Percentiles rank a stretch among this genome's conserved stretches.
These are phyloP conservation scores for Podaxis sp. DNA, from an alignment of 768 basidiomycete genomes.

Conservation along the genomic window DNA sequence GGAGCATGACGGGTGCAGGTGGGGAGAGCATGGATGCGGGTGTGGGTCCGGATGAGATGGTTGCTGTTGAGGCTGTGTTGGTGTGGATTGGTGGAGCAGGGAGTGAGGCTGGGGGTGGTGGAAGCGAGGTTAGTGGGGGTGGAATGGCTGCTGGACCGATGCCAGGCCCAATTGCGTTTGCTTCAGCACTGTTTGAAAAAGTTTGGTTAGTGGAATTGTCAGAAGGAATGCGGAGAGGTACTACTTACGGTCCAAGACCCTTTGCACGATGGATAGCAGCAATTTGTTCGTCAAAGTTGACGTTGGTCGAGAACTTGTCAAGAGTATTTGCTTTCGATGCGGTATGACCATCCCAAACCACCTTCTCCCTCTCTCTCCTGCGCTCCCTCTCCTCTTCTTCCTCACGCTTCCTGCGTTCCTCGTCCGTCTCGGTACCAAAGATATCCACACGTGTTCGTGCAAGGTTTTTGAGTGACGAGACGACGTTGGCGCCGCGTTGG, in stretches of 20 bases:
- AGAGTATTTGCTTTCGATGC: slow-evolving; percentile 88
- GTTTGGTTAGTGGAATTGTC: slow-evolving; percentile 10
- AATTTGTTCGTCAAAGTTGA: slow-evolving; percentile 97
- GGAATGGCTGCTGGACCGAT: slow-evolving; percentile 80
- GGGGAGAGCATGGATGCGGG: slow-evolving; percentile 70
- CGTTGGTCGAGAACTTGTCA: slow-evolving; percentile 89
- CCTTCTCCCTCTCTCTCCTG: slow-evolving; percentile 87
- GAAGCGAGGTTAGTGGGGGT: slow-evolving; percentile 58
- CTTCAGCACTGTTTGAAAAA: slow-evolving; percentile 50
- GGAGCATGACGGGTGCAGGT: slow-evolving; percentile 69
- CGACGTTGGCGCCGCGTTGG: slow-evolving; percentile 89
- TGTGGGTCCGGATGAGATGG: slow-evolving; percentile 88
- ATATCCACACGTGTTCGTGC: slow-evolving; percentile 96
- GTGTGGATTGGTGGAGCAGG: slow-evolving; percentile 61
- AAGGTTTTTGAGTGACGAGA: slow-evolving; percentile 87
- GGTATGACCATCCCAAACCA: slow-evolving; percentile 98
- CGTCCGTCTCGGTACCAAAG: slow-evolving; percentile 92
- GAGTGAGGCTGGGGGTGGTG: slow-evolving; percentile 66
- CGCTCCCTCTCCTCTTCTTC: slow-evolving; percentile 82
- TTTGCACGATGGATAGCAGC: slow-evolving; percentile 93
- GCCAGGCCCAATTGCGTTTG: slow-evolving; percentile 79
- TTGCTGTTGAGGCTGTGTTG: slow-evolving; percentile 73
- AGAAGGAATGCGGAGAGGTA: slow-evolving; percentile 2
- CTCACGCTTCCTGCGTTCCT: slow-evolving; percentile 80
- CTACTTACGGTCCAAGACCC: slow-evolving; percentile 78